A percentile compares a stretch with the other conserved stretches of the same genome.
Evolutionary conservation across 257 asterid genomes (phyloP).

Genomic region (Penstemon barbatus): DNA sequence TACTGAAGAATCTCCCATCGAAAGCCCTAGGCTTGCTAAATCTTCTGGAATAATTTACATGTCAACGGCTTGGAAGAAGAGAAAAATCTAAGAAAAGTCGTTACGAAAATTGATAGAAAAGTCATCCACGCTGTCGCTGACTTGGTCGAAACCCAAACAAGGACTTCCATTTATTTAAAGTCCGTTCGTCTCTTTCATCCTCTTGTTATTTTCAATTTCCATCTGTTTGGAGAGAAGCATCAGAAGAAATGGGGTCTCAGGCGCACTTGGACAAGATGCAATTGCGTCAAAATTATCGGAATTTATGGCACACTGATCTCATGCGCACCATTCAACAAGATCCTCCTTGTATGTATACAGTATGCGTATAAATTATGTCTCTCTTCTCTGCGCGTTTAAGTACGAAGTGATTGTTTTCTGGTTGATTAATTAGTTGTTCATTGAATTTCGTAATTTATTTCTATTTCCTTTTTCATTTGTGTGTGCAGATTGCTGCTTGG

Average conservation of each 20-base stretch:
- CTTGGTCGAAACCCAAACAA: too few relatives aligned
- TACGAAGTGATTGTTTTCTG: background rate
- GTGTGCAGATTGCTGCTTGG: conserved; percentile 81
- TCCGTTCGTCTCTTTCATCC: too few relatives aligned
- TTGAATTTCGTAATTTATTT: background rate
- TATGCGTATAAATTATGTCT: background rate
- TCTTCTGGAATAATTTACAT: too few relatives aligned
- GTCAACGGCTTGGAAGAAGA: too few relatives aligned
- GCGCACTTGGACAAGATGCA: conserved; percentile 74
- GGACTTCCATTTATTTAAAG: too few relatives aligned
- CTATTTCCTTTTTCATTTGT: background rate
- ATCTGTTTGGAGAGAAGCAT: conserved; percentile 8
- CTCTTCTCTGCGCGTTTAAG: background rate
- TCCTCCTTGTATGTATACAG: conserved; percentile 60
- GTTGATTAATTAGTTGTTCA: conserved; percentile 6
- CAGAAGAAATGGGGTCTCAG: conserved; percentile 60
- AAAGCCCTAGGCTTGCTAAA: too few relatives aligned
- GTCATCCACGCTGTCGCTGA: too few relatives aligned
- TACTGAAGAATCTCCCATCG: too few relatives aligned
- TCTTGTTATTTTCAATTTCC: too few relatives aligned
- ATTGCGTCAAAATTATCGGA: conserved; percentile 77
- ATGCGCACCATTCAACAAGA: conserved; percentile 67
- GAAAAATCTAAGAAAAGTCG: too few relatives aligned
- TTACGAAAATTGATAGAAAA: too few relatives aligned
- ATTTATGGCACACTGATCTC: conserved; percentile 96